Percentiles rank a stretch among this genome's conserved stretches.
These are phyloP conservation scores for Cryptosporidium felis DNA, from an alignment of 169 alveolate genomes.

Conservation along the genomic window DNA sequence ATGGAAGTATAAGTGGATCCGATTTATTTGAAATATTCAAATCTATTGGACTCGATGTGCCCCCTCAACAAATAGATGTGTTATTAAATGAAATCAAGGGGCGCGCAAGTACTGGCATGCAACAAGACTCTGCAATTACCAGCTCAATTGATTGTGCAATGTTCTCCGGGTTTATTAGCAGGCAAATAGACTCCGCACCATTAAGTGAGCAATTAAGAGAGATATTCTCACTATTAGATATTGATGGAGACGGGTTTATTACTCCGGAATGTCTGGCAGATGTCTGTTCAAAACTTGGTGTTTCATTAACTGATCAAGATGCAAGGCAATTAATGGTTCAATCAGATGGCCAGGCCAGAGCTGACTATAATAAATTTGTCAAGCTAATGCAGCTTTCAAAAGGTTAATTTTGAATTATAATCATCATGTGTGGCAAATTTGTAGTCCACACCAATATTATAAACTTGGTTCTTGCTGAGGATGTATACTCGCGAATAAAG, in stretches of 20 bases:
- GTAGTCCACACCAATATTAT: conserved; percentile 45
- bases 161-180: conserved; percentile 59
- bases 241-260: conserved; percentile 36
- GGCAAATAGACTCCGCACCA: conserved; percentile 70
- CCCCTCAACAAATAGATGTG: conserved; percentile 65
- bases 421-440: conserved; percentile 49
- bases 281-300: conserved; percentile 59
- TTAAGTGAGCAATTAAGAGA: conserved; percentile 53
- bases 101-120: conserved; percentile 44
- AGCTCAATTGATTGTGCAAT: conserved; percentile 52
- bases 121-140: conserved; percentile 35
- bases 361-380: conserved; percentile 65
- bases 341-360: conserved; percentile 69
- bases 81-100: conserved; percentile 49
- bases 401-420: background rate
- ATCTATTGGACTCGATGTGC: conserved; percentile 47
- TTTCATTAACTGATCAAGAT: conserved; percentile 62
- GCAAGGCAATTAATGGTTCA: conserved; percentile 71
- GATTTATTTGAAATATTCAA: conserved; percentile 62
- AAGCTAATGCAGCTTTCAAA: conserved; percentile 52
- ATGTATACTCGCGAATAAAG: no score
- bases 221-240: conserved; percentile 43
- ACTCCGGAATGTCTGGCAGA: conserved; percentile 63
- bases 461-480: no score
- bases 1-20: conserved; percentile 61